A percentile compares a stretch with the other conserved stretches of the same genome.
Conservation (phyloP, 2,329 filamentous ascomycete genomes). For the Aotearoamyces nothofagi region DNA sequence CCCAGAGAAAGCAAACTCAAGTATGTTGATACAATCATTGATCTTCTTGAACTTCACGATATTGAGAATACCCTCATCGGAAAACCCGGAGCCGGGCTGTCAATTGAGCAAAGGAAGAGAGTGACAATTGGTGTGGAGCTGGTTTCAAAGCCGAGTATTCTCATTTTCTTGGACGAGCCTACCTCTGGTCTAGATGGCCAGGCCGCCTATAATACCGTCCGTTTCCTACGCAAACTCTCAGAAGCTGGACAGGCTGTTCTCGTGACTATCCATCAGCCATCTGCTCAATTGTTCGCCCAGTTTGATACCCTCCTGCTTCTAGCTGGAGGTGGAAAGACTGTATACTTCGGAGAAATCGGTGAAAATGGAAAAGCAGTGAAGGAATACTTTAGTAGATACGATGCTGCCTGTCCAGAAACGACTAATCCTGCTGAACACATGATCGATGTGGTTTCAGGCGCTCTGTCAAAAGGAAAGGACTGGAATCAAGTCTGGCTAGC, state of each 20-base stretch:
- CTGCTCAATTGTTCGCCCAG: conserved; percentile 31
- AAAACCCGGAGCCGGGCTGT: conserved; percentile 40
- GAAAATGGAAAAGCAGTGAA: conserved; percentile 36
- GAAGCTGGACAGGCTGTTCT: conserved; percentile 32
- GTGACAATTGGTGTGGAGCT: conserved; percentile 42
- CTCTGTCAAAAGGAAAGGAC: conserved; percentile 31
- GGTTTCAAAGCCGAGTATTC: conserved; percentile 34
- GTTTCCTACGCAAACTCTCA: conserved; percentile 43
- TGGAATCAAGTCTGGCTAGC: conserved; percentile 60
- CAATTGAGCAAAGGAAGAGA: conserved; percentile 43
- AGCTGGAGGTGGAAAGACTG: conserved; percentile 43
- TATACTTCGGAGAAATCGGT: conserved; percentile 53
- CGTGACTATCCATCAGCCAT: conserved; percentile 36
- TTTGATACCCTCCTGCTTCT: conserved; percentile 48
- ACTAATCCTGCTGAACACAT: conserved; percentile 33
- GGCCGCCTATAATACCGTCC: conserved; percentile 42
- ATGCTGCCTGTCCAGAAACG: conserved; percentile 32
- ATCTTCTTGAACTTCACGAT: conserved; percentile 46
- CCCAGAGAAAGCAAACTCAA: conserved; percentile 58
- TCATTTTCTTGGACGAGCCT: conserved; percentile 49
- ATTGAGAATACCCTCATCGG: conserved; percentile 50
- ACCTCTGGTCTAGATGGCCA: conserved; percentile 44
- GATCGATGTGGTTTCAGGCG: conserved; percentile 28
- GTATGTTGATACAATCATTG: conserved; percentile 60
- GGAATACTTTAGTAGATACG: conserved; percentile 51